A percentile compares a stretch with the other conserved stretches of the same genome.
Evolutionary conservation across 176 grass and related monocot genomes (phyloP).

Genomic region (Coix lacrymajobi): DNA sequence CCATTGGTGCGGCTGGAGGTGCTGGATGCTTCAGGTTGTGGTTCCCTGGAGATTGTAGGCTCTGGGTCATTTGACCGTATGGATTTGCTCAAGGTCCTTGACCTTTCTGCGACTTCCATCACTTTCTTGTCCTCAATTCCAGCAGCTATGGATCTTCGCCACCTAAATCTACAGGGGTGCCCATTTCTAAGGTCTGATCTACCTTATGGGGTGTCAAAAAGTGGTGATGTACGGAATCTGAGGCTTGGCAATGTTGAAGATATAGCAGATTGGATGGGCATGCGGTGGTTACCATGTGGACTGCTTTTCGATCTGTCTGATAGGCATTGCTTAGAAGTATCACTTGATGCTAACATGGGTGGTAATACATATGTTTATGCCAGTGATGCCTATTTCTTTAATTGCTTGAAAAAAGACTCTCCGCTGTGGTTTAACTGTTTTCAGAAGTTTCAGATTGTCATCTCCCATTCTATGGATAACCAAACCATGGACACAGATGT

Average conservation of each 20-base stretch:
- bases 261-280: conserved; percentile 11
- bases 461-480: not conserved
- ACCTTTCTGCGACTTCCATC: conserved; percentile 9
- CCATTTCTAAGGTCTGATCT: not conserved
- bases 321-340: not conserved
- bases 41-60: not conserved
- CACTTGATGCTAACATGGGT: not conserved
- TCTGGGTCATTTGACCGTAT: conserved; percentile 13
- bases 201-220: conserved; percentile 13
- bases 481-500: not conserved
- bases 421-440: conserved; percentile 18
- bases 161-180: conserved; percentile 2
- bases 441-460: conserved; percentile 6
- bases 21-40: conserved; percentile 11
- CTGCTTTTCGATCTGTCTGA: not conserved
- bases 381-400: not conserved
- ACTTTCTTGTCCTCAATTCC: conserved; percentile 2
- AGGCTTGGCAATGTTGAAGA: not conserved
- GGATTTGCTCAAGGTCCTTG: conserved; percentile 21
- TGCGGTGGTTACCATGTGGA: conserved; percentile 16
- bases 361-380: conserved; percentile 17
- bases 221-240: not conserved
- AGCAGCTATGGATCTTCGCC: not conserved
- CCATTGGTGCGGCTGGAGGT: not conserved
- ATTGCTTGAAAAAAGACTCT: conserved; percentile 9